Evolutionary conservation across 768 basidiomycete genomes (phyloP).

Genomic region (Russula sp.): DNA sequence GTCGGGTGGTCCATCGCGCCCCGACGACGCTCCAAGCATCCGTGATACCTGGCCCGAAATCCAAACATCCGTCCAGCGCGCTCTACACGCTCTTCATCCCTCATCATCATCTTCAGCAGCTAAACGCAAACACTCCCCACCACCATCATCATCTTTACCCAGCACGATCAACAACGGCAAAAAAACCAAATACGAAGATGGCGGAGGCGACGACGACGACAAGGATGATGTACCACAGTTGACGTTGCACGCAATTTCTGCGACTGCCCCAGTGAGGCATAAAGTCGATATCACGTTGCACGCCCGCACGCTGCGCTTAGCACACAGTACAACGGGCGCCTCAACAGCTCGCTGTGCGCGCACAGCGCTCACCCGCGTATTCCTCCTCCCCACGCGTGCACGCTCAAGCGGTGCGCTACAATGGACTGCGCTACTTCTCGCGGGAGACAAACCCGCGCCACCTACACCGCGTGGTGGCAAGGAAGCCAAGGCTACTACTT

Average conservation of each 20-base stretch:
- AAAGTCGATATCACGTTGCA: slow-evolving; percentile 67
- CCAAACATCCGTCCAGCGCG: slow-evolving; percentile 14
- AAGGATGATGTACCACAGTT: slow-evolving; percentile 45
- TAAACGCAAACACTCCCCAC: slow-evolving; percentile 21
- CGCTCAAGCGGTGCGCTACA: slow-evolving; percentile 56
- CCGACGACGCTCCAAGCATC: slow-evolving; percentile 12
- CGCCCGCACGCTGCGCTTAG: slow-evolving; percentile 48
- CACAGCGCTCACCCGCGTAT: slow-evolving; percentile 51
- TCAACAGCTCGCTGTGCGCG: slow-evolving; percentile 53
- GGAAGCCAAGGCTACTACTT: slow-evolving; percentile 10
- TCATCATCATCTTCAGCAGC: too few relatives aligned
- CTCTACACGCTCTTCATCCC: slow-evolving; percentile 2
- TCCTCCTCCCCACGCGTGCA: slow-evolving; percentile 71
- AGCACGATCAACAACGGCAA: too few relatives aligned
- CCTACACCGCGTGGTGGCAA: slow-evolving; percentile 35
- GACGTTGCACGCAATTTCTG: slow-evolving; percentile 62
- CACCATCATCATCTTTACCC: background rate
- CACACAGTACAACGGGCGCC: slow-evolving; percentile 48
- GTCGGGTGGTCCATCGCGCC: slow-evolving; percentile 6
- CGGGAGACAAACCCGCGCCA: slow-evolving; percentile 47
- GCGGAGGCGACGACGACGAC: background rate
- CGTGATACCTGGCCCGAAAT: slow-evolving; percentile 21
- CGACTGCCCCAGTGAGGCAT: slow-evolving; percentile 72
- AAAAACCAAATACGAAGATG: slow-evolving; percentile 14
- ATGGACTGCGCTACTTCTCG: slow-evolving; percentile 67